Evolutionary conservation across 768 basidiomycete genomes (phyloP).

Genomic region (Mycena epipterygia): DNA sequence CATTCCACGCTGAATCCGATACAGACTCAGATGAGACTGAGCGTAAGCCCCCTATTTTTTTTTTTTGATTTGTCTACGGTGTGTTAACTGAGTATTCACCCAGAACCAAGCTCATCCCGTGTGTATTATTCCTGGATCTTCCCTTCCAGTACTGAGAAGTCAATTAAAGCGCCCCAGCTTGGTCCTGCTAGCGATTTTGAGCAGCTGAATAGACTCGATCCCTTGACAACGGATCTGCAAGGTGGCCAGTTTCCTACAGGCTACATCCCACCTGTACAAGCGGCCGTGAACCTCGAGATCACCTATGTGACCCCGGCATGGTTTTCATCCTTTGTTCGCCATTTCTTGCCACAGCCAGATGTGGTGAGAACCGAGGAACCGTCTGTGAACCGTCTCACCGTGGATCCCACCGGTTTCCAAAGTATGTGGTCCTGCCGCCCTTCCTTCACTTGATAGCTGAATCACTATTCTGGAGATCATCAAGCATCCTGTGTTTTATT

Average conservation of each 20-base stretch:
- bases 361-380: too few relatives aligned
- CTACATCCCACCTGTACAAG: background rate
- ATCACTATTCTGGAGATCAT: background rate
- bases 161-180: background rate
- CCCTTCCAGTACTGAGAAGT: background rate
- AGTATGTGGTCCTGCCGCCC: too few relatives aligned
- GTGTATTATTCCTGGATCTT: background rate
- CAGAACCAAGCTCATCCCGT: background rate
- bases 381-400: too few relatives aligned
- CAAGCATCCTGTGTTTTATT: background rate
- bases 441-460: background rate
- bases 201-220: background rate
- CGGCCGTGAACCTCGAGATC: background rate
- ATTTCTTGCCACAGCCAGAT: background rate
- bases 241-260: background rate
- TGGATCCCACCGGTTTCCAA: too few relatives aligned
- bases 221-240: background rate
- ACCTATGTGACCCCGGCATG: background rate
- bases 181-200: background rate
- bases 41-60: background rate
- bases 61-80: background rate
- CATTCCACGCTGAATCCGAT: too few relatives aligned
- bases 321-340: background rate
- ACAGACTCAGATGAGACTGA: background rate
- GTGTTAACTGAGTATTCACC: background rate